Evolutionary conservation across 2,329 filamentous ascomycete genomes (phyloP).

Genomic region (Cladophialophora exuberans): DNA sequence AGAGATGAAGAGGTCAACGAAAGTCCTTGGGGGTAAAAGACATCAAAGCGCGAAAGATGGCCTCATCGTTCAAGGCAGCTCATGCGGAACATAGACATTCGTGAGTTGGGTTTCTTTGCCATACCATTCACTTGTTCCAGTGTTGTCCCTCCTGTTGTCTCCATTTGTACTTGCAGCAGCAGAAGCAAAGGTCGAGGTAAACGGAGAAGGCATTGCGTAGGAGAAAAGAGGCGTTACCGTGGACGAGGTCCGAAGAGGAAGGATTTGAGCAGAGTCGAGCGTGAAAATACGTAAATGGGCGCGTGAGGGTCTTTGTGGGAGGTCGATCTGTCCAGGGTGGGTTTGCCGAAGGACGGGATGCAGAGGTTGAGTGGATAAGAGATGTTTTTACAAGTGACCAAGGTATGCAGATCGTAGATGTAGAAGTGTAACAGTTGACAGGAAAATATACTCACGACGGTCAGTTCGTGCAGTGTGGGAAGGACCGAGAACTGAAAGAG

Average conservation of each 20-base stretch:
- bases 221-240: not conserved
- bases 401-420: conserved; percentile 15
- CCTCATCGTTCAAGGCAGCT: not conserved
- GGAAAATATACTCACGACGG: conserved; percentile 24
- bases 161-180: conserved; percentile 75
- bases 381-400: conserved; percentile 16
- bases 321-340: conserved; percentile 3
- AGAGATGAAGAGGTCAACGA: conserved; percentile 15
- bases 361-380: conserved; percentile 5
- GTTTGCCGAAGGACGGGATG: conserved; percentile 5
- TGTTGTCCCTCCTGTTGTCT: conserved; percentile 60
- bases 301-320: conserved; percentile 17
- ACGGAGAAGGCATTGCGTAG: conserved; percentile 68
- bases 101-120: conserved; percentile 40
- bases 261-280: conserved; percentile 6
- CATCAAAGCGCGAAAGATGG: not conserved
- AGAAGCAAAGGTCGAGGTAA: conserved; percentile 82
- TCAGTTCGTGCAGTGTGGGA: conserved; percentile 8
- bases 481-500: conserved; percentile 5
- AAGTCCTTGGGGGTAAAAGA: not conserved
- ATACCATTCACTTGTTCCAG: conserved; percentile 73
- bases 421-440: conserved; percentile 5
- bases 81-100: not conserved
- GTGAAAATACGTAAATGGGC: conserved; percentile 21
- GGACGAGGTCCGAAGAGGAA: conserved; percentile 11